Evolutionary conservation across 1,284 basidiomycete species (phyloP).

Genomic region (Sanghuangporus baumii): DNA sequence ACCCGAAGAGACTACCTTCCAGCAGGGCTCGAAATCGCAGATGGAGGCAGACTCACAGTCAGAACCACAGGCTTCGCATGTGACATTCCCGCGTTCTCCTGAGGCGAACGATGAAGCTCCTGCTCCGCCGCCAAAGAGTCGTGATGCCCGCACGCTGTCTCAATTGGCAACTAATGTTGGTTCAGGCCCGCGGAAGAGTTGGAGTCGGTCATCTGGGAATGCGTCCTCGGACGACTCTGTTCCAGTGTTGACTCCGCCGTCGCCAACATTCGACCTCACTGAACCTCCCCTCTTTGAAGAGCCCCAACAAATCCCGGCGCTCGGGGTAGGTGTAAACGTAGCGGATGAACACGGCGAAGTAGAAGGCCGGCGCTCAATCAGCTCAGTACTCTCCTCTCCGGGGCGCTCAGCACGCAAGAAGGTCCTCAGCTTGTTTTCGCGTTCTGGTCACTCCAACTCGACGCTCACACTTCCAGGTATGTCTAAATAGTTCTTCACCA

Average conservation of each 20-base stretch:
- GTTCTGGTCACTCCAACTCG: slow-evolving; percentile 9
- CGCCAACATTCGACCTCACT: slow-evolving; percentile 16
- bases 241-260: slow-evolving; percentile 14
- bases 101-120: neutral
- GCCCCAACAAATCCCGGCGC: neutral
- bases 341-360: neutral
- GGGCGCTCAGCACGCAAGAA: slow-evolving; percentile 6
- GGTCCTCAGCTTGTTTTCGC: slow-evolving; percentile 9
- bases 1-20: neutral
- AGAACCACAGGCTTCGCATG: neutral
- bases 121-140: slow-evolving; percentile 8
- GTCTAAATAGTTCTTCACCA: neutral
- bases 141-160: neutral
- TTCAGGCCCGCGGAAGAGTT: slow-evolving; percentile 5
- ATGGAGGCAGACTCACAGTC: neutral
- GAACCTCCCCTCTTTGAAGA: slow-evolving; percentile 4
- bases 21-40: neutral
- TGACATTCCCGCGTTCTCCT: neutral
- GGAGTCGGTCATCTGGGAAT: slow-evolving; percentile 17
- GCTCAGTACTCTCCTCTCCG: slow-evolving; percentile 7
- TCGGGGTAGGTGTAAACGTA: neutral
- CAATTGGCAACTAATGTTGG: neutral
- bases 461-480: slow-evolving; percentile 16
- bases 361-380: slow-evolving; percentile 8
- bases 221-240: slow-evolving; percentile 16